phyloP scores from a whole-genome alignment of 306 rosid species.

The Ceratonia siliqua region DNA sequence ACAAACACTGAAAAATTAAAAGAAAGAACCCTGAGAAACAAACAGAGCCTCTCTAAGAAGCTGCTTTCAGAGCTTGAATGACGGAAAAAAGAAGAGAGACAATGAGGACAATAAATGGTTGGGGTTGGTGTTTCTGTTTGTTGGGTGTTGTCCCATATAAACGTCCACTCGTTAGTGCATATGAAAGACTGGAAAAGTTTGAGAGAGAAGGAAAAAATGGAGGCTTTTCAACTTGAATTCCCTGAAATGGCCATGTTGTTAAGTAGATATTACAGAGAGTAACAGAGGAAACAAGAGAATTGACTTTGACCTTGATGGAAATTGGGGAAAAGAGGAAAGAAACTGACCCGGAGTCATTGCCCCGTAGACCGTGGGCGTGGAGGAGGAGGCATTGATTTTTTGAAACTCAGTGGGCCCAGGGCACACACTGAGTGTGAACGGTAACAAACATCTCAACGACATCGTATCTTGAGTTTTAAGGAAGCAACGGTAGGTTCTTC shows the following conservation, averaged over 20 bases:
- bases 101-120: background rate
- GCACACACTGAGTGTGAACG: background rate
- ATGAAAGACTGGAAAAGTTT: background rate
- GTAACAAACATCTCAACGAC: constrained; percentile 13
- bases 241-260: background rate
- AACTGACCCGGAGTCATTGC: background rate
- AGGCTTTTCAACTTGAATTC: background rate
- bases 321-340: background rate
- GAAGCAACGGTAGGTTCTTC: background rate
- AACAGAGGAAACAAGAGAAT: background rate
- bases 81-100: background rate
- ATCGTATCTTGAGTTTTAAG: background rate
- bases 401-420: background rate
- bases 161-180: background rate
- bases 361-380: background rate
- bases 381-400: too few relatives aligned
- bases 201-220: background rate
- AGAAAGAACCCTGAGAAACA: too few relatives aligned
- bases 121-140: background rate
- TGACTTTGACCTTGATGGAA: background rate
- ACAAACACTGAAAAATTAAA: background rate
- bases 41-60: too few relatives aligned
- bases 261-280: too few relatives aligned
- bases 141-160: background rate
- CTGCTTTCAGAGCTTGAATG: background rate